phyloP scores from a whole-genome alignment of 2,329 filamentous ascomycete species.

The Talaromyces sp. region DNA sequence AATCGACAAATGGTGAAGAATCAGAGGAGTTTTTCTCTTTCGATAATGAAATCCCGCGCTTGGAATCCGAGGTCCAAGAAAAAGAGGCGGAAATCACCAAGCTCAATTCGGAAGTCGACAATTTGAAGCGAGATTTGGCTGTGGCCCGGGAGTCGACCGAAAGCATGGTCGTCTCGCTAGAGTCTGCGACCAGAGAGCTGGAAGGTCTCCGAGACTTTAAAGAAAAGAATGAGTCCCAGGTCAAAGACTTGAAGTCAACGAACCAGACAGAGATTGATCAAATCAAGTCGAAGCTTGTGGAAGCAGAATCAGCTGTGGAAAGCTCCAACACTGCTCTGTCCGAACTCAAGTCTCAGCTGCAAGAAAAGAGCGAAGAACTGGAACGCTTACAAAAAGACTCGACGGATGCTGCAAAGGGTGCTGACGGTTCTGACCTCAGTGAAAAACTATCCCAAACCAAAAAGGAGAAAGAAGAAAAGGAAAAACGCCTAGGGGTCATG shows the following conservation, averaged over 20 bases:
- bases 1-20: conserved; percentile 30
- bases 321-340: conserved; percentile 25
- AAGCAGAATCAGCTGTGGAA: conserved; percentile 26
- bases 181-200: conserved; percentile 62
- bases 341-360: conserved; percentile 31
- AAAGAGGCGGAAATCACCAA: conserved; percentile 65
- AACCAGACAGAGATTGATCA: conserved; percentile 39
- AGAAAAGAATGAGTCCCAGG: conserved; percentile 43
- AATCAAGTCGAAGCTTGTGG: conserved; percentile 31
- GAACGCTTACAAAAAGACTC: conserved; percentile 27
- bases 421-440: conserved; percentile 20
- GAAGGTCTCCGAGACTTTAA: conserved; percentile 50
- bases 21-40: conserved; percentile 85
- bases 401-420: conserved; percentile 16
- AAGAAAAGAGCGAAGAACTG: conserved; percentile 37
- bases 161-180: conserved; percentile 60
- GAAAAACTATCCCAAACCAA: conserved; percentile 30
- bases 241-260: conserved; percentile 39
- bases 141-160: conserved; percentile 65
- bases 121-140: conserved; percentile 64
- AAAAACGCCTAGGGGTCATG: conserved; percentile 51
- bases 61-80: conserved; percentile 69
- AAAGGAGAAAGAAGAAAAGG: conserved; percentile 33
- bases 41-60: conserved; percentile 75
- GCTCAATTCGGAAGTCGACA: conserved; percentile 63